A percentile compares a stretch with the other conserved stretches of the same genome.
These are phyloP conservation scores for Fennellomyces sp. DNA, from an alignment of 371 early-diverging fungal species.

Conservation along the genomic window DNA sequence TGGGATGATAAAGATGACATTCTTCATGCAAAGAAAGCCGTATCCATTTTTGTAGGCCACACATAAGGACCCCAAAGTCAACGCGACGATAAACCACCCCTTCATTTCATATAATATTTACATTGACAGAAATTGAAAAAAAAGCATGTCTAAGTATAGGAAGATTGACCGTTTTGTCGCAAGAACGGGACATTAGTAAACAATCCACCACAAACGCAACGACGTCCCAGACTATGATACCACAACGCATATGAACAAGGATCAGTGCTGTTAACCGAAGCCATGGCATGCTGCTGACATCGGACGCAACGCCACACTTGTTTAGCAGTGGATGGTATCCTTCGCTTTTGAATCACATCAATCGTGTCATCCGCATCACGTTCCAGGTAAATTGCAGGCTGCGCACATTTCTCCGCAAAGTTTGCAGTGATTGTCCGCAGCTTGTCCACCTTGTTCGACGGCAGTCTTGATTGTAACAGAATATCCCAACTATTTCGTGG, in stretches of 20 bases:
- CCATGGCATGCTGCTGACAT: constrained; percentile 32
- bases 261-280: constrained; percentile 14
- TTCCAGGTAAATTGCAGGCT: constrained; percentile 41
- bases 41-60: no score
- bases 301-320: constrained; percentile 26
- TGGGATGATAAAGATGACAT: no score
- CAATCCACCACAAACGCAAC: constrained; percentile 47
- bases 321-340: constrained; percentile 18
- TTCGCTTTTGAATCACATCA: constrained; percentile 42
- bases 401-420: constrained; percentile 34
- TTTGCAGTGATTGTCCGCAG: constrained; percentile 22
- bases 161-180: background rate
- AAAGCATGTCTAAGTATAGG: background rate
- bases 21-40: no score
- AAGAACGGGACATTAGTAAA: constrained; percentile 19
- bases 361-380: constrained; percentile 17
- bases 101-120: no score
- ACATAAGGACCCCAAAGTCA: no score
- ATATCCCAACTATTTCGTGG: constrained; percentile 12
- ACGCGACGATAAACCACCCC: no score
- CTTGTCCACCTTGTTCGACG: constrained; percentile 12
- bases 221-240: constrained; percentile 36
- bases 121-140: no score
- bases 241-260: constrained; percentile 35
- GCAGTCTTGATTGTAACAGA: constrained; percentile 14